Percentiles rank a stretch among this genome's conserved stretches.
Conservation (phyloP, 1,139 yeast species). For the Debaryomyces sp. region DNA sequence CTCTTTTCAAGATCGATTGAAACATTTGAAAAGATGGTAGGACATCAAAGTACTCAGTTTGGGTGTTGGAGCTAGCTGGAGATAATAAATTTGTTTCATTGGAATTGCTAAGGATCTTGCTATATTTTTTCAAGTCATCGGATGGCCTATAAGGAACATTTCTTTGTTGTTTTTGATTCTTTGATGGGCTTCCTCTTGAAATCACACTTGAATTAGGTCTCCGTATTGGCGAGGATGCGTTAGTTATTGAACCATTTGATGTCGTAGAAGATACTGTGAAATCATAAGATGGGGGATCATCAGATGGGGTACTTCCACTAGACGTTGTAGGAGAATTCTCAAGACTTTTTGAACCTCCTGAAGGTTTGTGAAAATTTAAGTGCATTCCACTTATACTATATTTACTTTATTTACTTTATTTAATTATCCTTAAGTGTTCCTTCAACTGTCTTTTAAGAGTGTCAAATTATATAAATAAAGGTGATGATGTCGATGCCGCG, state of each 20-base stretch:
- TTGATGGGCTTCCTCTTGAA: not conserved
- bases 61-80: slow-evolving; percentile 31
- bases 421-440: not conserved
- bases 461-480: not conserved
- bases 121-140: slow-evolving; percentile 38
- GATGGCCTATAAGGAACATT: slow-evolving; percentile 40
- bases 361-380: slow-evolving; percentile 1
- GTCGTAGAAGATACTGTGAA: slow-evolving; percentile 7
- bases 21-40: slow-evolving; percentile 69
- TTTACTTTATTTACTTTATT: not conserved
- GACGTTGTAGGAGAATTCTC: not conserved
- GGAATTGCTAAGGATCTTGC: slow-evolving; percentile 25
- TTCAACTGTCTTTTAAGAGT: not conserved
- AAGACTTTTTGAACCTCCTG: not conserved
- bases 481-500: slow-evolving; percentile 1
- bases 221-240: not conserved
- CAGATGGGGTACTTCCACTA: slow-evolving; percentile 1
- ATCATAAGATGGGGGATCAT: slow-evolving; percentile 15
- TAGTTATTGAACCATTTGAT: not conserved
- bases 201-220: not conserved
- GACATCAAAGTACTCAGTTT: slow-evolving; percentile 54
- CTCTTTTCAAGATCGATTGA: slow-evolving; percentile 54
- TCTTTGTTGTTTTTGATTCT: not conserved
- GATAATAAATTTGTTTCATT: slow-evolving; percentile 23
- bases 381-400: slow-evolving; percentile 4